Conservation (phyloP, 805 yeast species). For the Spathaspora arborariae region DNA sequence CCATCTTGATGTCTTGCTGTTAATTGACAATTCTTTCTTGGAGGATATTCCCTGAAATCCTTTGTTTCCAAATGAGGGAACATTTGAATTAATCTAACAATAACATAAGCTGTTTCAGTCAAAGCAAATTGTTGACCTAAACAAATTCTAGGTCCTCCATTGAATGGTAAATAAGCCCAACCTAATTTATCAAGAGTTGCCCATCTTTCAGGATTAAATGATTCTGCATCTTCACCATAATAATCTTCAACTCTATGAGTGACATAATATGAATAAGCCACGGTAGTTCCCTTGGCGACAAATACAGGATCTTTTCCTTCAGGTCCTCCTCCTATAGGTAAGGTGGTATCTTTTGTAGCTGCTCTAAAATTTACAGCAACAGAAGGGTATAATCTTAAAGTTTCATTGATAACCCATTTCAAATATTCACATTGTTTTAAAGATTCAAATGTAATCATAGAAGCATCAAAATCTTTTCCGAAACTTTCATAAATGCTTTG, state of each 20-base stretch:
- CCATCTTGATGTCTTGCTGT: constrained; percentile 11
- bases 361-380: constrained; percentile 32
- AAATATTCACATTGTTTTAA: constrained; percentile 32
- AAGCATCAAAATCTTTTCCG: constrained; percentile 14
- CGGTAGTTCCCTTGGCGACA: constrained; percentile 41
- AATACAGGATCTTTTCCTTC: constrained; percentile 37
- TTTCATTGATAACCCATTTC: constrained; percentile 28
- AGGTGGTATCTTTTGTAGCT: constrained; percentile 28
- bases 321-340: constrained; percentile 37
- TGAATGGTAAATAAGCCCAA: constrained; percentile 51
- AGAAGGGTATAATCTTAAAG: constrained; percentile 31
- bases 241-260: constrained; percentile 38
- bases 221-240: constrained; percentile 44
- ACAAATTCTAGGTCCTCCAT: constrained; percentile 55
- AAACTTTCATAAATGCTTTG: constrained; percentile 22
- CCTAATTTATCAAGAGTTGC: constrained; percentile 23
- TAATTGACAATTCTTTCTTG: constrained; percentile 26
- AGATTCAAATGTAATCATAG: constrained; percentile 24
- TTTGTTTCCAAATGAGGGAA: constrained; percentile 18
- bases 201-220: constrained; percentile 50
- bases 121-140: constrained; percentile 55
- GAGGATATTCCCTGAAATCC: constrained; percentile 27
- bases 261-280: constrained; percentile 36
- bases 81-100: constrained; percentile 31
- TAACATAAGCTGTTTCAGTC: constrained; percentile 46